A percentile compares a stretch with the other conserved stretches of the same genome.
phyloP scores from a whole-genome alignment of 805 yeast species.

The Suhomyces xylopsoci region DNA sequence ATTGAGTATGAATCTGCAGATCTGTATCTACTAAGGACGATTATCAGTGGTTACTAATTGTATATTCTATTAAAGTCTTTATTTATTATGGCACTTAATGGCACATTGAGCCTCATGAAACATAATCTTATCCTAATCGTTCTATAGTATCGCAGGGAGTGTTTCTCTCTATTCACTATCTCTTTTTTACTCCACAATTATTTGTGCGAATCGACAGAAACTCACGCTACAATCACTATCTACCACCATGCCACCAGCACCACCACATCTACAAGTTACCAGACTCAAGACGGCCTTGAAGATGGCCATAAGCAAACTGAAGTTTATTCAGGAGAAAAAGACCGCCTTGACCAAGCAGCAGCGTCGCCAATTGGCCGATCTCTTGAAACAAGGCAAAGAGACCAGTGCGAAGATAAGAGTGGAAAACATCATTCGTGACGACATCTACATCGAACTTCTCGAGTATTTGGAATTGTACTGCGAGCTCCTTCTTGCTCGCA shows the following conservation, averaged over 20 bases:
- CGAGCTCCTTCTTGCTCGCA: conserved; percentile 74
- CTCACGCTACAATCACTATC: neutral
- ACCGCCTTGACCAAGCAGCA: conserved; percentile 73
- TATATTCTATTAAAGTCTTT: too few relatives aligned
- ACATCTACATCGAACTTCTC: conserved; percentile 70
- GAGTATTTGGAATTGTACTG: conserved; percentile 81
- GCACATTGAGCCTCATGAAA: too few relatives aligned
- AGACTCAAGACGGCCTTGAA: conserved; percentile 46
- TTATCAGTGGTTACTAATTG: too few relatives aligned
- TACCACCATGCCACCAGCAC: conserved; percentile 2
- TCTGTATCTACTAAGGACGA: too few relatives aligned
- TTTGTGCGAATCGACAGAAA: neutral
- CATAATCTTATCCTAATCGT: too few relatives aligned
- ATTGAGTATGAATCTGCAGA: too few relatives aligned
- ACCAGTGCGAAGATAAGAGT: conserved; percentile 80
- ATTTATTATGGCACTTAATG: too few relatives aligned
- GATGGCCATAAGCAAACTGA: conserved; percentile 68
- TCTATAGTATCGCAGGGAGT: too few relatives aligned
- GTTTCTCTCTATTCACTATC: too few relatives aligned
- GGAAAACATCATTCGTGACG: conserved; percentile 81
- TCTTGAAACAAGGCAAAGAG: conserved; percentile 67
- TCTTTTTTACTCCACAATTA: neutral
- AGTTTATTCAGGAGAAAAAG: conserved; percentile 71
- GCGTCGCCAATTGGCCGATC: conserved; percentile 66
- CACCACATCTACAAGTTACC: conserved; percentile 23